Evolutionary conservation across 768 basidiomycete species (phyloP).

Genomic region (Russula foetens): DNA sequence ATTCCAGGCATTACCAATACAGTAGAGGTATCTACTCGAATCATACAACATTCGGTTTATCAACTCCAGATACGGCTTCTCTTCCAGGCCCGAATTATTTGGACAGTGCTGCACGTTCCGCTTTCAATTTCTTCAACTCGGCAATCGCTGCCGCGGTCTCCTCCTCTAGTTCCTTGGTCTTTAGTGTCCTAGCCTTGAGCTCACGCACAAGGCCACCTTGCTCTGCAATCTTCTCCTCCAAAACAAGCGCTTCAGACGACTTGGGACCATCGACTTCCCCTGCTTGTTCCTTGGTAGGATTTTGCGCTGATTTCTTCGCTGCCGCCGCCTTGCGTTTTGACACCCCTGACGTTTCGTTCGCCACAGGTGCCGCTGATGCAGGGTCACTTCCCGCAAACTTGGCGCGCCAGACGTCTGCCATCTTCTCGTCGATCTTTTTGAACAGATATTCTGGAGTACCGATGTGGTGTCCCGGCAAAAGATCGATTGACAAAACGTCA

Average conservation of each 20-base stretch:
- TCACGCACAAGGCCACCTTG: slow-evolving; percentile 70
- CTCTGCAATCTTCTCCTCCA: slow-evolving; percentile 66
- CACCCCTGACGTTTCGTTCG: slow-evolving; percentile 39
- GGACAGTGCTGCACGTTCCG: slow-evolving; percentile 36
- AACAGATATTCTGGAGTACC: slow-evolving; percentile 87
- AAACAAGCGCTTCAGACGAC: slow-evolving; percentile 59
- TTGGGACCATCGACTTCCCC: slow-evolving; percentile 46
- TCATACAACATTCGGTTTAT: not conserved
- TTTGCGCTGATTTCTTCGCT: slow-evolving; percentile 38
- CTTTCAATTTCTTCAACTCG: slow-evolving; percentile 58
- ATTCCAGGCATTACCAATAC: not conserved
- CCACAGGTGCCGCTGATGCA: slow-evolving; percentile 30
- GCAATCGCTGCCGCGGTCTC: slow-evolving; percentile 55
- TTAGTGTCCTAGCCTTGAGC: slow-evolving; percentile 57
- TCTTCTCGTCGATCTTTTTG: slow-evolving; percentile 87
- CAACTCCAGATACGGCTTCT: not conserved
- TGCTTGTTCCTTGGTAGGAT: slow-evolving; percentile 30
- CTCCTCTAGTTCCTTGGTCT: slow-evolving; percentile 51
- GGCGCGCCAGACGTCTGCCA: slow-evolving; percentile 72
- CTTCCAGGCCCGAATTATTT: slow-evolving; percentile 5
- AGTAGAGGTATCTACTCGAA: not conserved
- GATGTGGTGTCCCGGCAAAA: slow-evolving; percentile 79
- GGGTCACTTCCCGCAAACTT: slow-evolving; percentile 67
- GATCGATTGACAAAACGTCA: slow-evolving; percentile 62
- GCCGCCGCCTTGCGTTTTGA: slow-evolving; percentile 44